Conservation (phyloP, 1,284 basidiomycete species). For the Cryptococcus sp. region DNA sequence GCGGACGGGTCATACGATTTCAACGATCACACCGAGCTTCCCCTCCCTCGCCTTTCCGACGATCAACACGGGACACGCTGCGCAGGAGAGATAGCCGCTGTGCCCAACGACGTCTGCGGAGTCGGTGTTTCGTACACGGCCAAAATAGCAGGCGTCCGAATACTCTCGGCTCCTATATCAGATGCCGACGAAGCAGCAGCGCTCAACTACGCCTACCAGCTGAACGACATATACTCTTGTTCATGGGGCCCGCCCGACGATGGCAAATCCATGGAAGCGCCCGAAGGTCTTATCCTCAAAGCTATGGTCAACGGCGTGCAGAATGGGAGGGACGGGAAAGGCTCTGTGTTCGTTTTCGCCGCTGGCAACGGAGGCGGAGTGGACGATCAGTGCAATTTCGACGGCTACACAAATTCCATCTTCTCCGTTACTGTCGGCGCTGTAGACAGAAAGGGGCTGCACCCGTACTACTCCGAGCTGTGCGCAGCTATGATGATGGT, state of each 20-base stretch:
- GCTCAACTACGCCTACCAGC: conserved; percentile 89
- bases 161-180: conserved; percentile 93
- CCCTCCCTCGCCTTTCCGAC: conserved; percentile 82
- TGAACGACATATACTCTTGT: conserved; percentile 92
- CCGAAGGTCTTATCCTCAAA: conserved; percentile 87
- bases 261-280: conserved; percentile 92
- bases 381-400: conserved; percentile 99
- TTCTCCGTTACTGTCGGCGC: conserved; percentile 95
- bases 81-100: conserved; percentile 96
- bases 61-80: conserved; percentile 98
- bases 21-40: conserved; percentile 87
- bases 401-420: conserved; percentile 98
- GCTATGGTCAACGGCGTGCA: conserved; percentile 93
- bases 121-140: conserved; percentile 91
- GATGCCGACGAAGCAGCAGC: conserved; percentile 97
- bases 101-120: conserved; percentile 93
- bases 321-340: conserved; percentile 86
- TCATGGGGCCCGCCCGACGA: conserved; percentile 99
- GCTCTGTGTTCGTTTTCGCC: conserved; percentile 95
- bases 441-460: conserved; percentile 85
- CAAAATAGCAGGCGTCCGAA: conserved; percentile 90
- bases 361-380: conserved; percentile 91
- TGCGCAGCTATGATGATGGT: conserved; percentile 97
- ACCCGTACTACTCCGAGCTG: conserved; percentile 95
- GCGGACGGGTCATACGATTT: conserved; percentile 92